Base-by-base conservation (phyloP, 1,284 basidiomycete genomes). In the Trametes pubescens region DNA sequence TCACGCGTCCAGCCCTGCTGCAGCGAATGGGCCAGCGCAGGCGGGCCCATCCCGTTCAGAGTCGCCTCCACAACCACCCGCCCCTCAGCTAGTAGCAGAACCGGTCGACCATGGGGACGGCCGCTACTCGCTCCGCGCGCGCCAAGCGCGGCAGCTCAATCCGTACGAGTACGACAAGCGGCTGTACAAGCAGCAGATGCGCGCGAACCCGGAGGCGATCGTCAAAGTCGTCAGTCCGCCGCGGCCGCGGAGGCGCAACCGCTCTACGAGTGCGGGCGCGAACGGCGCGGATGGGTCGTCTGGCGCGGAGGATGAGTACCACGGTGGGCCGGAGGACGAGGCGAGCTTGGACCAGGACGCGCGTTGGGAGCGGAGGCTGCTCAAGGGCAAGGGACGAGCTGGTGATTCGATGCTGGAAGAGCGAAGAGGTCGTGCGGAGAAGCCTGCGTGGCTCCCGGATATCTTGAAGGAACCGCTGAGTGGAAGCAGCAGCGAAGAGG, bases 181-280 rank as follows among this genome's bases (percentile, higher is more conserved):
- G 6, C 2, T 66, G 34, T 76, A 76, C 58, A 72, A 72, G 51
- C 67, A 57, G 9, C 67, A 69, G 59, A 67, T 74, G 68, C 68
- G 69, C n/a, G 47, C 61, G 5, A 71, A 68, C 54, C 74, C 73
- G 0, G 74, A 74, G 0, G 74, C 74, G 2, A 69, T 75, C 34
- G 69, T 75, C 14, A 71, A 71, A 37, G 51, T 71, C 14, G 61
- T 65, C 13, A 71, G 65, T 47, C 71, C 70, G 1, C 61, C 60
- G 11, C 63, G 69, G 2, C 48, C 51, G 3, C 46, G 59, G 0
- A 24, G 67, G 37, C 57, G 61, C 11, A 68, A 69, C 14, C 65
- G 67, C 10, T 66, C 66, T 11, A 57, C 47, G 16, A 64, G 55
- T 21, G 55, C 61, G 1, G 47, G 37, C 8, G 35, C 57, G 7